Evolutionary conservation across 2,329 filamentous ascomycete genomes (phyloP).

Genomic region (Ophiocordyceps robertsii): DNA sequence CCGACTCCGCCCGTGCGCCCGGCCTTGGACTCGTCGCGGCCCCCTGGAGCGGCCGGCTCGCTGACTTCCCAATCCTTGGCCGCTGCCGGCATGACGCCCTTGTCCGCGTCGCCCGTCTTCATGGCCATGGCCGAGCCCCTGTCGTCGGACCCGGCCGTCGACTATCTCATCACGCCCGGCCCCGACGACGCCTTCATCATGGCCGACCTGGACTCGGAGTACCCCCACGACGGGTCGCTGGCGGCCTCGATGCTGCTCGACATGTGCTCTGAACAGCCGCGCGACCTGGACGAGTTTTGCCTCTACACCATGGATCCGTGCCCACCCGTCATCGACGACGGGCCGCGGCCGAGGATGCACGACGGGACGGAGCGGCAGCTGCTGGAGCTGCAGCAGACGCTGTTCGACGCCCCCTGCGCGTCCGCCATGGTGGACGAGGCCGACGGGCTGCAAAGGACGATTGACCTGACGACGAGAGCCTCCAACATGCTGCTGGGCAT

Average conservation of each 20-base stretch:
- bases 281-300: slow-evolving; percentile 1
- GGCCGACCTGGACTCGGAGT: neutral
- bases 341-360: neutral
- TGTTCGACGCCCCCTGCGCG: neutral
- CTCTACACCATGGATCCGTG: neutral
- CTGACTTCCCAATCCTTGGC: too few relatives aligned
- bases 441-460: neutral
- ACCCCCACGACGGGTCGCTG: neutral
- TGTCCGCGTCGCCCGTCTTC: neutral
- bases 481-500: slow-evolving; percentile 1
- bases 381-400: neutral
- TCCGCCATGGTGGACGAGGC: neutral
- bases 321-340: neutral
- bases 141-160: neutral
- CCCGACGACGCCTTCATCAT: neutral
- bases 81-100: neutral
- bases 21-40: too few relatives aligned
- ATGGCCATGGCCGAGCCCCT: neutral
- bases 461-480: neutral
- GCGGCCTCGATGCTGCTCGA: neutral
- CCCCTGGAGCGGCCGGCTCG: too few relatives aligned
- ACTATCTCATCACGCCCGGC: neutral
- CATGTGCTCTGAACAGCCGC: neutral
- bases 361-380: slow-evolving; percentile 1
- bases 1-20: too few relatives aligned